Evolutionary conservation across 805 yeast genomes (phyloP), one percentile per base, ranked within the genome.

Genomic region (Kodamaea laetipori): DNA sequence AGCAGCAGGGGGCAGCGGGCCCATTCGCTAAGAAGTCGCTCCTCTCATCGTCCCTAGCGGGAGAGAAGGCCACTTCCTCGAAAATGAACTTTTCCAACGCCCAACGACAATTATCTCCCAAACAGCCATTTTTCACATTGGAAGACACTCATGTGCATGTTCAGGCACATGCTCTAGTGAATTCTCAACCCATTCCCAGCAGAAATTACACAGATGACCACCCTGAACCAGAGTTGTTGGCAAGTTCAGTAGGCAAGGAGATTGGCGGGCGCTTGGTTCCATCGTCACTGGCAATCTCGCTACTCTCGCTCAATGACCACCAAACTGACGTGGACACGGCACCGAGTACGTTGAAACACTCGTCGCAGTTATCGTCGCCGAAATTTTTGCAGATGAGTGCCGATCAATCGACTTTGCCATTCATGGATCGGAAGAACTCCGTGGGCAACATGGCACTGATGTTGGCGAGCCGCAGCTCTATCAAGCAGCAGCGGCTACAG

Each of bases 201-300:
- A 13, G 37, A 9, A 25, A 38, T 21, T 48, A 34, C 34, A 43
- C 59, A 6, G 63, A 61, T 36, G 74, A 66, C 17, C 76, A 71
- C 46, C 76, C 76, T 3, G 76, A 71, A 41, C 76, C 76, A 1
- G 66, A 64, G 44, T 53, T 71, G 19, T 53, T 70, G 27, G 75
- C 76, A 1, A 66, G 69, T 8, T 67, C 74, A 0, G 75, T 68
- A 4, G 75, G 74, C 3, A 64, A 64, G 33, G 73, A 71, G 35
- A 54, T 57, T 16, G 67, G 64, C 23, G 76, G 75, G 2, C 51
- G 66, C 19, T 44, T 71, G 36, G 65, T 71, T 17, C 75, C 75
- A 8, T 66, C 72, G n/a, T 62, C 72, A 6, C 69, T 73, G 13
- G 62, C 71, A 9, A 71, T 71, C 4, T 67, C 73, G 17, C 54